Evolutionary conservation across 148 eudicot species (phyloP).

Genomic region (Persicaria maculosa): DNA sequence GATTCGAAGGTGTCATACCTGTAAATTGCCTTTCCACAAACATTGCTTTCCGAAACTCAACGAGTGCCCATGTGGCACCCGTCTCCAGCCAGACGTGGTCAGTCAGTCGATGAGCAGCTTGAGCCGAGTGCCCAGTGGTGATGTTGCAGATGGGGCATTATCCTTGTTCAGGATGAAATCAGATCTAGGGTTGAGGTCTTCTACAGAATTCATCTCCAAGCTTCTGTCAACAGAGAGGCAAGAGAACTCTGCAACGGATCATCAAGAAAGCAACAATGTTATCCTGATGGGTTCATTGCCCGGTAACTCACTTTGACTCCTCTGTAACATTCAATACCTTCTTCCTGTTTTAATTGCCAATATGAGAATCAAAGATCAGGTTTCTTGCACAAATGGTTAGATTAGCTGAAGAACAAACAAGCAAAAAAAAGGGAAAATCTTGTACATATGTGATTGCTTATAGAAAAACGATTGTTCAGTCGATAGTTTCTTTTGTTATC

Average conservation of each 20-base stretch:
- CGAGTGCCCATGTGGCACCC: slow-evolving; percentile 60
- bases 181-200: slow-evolving; percentile 38
- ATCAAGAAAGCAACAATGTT: slow-evolving; percentile 31
- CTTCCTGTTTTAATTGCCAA: background rate
- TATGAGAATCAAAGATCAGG: background rate
- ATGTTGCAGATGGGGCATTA: slow-evolving; percentile 18
- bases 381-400: background rate
- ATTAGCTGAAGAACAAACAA: background rate
- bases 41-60: slow-evolving; percentile 52
- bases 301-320: slow-evolving; percentile 43
- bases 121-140: slow-evolving; percentile 13
- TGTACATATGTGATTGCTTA: slow-evolving; percentile 7
- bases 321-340: background rate
- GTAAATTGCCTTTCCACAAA: slow-evolving; percentile 61
- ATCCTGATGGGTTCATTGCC: slow-evolving; percentile 85
- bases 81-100: slow-evolving; percentile 24
- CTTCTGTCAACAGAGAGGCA: slow-evolving; percentile 41
- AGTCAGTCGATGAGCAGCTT: slow-evolving; percentile 14
- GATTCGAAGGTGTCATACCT: slow-evolving; percentile 55
- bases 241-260: slow-evolving; percentile 23
- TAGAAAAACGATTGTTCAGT: background rate
- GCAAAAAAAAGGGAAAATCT: background rate
- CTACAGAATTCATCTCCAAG: slow-evolving; percentile 46
- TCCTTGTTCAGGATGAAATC: slow-evolving; percentile 26
- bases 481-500: background rate